Evolutionary conservation across 2,329 filamentous ascomycete species (phyloP), one percentile per base, ranked within the genome.

Genomic region (Ustulina deusta): DNA sequence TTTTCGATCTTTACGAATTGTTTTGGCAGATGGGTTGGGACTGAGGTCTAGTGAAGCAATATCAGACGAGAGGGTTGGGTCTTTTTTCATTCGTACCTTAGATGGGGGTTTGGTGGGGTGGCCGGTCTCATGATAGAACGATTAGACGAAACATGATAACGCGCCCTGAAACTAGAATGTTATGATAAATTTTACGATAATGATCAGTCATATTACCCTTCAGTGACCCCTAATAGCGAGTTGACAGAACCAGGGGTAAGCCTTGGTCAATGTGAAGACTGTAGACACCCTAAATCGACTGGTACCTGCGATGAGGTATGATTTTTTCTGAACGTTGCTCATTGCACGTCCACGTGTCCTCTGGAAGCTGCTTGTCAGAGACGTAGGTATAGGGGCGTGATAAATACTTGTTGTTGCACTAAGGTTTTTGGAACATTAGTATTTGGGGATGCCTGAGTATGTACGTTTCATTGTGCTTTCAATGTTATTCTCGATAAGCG

Each of bases 61-160:
- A 29, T 15, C 7, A 29, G 22, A 25, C 6, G 11, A 25, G 20
- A 13, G 46, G 13, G 13, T 17, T 49, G 11, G 48, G n/a, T n/a
- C 5, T 32, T 52, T 52, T 52, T 20, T 52, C 7, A 20, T 52
- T 52, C 27, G 17, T 6, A 32, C 20, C 15, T 32, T 32, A 52
- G 17, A 51, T 51, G 34, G 17, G 15, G 10, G 27, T 20, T 32
- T n/a, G 27, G 2, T 15, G 6, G 27, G 3, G 27, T 5, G 6
- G 27, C n/a, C 29, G 17, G 6, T n/a, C 48, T 34, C 27, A 32
- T 5, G 27, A 52, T 32, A 22, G 48, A 52, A 34, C 6, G 48
- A 52, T 34, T 20, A 34, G 48, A 52, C 48, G 48, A 34, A 13
- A 49, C 2, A 52, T 32, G 48, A 34, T 52, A 52, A 34, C 27